phyloP scores from a whole-genome alignment of 805 yeast species.

The Yarrowia sp. region DNA sequence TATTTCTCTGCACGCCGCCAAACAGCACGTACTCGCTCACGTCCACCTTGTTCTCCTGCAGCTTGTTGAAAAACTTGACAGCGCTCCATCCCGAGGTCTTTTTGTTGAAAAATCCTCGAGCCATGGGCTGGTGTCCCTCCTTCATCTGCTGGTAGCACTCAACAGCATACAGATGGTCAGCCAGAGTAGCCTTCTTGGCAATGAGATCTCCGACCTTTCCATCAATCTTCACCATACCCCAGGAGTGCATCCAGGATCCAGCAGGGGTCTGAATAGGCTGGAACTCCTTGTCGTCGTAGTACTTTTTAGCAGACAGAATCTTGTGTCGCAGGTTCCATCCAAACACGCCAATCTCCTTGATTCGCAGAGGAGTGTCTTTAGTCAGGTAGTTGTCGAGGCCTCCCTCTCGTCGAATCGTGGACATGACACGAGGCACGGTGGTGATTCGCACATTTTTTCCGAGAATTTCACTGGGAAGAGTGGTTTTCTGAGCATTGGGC shows the following conservation, averaged over 20 bases:
- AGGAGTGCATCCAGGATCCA: conserved; percentile 20
- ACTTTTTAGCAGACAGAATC: conserved; percentile 46
- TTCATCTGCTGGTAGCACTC: conserved; percentile 19
- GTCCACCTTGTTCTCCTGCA: conserved; percentile 8
- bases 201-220: not conserved
- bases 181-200: conserved; percentile 21
- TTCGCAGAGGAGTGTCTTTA: conserved; percentile 84
- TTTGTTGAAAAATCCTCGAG: conserved; percentile 13
- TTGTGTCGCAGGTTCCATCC: conserved; percentile 90
- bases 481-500: conserved; percentile 76
- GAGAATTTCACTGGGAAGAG: conserved; percentile 81
- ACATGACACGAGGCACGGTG: conserved; percentile 76
- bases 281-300: conserved; percentile 10
- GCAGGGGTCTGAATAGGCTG: conserved; percentile 12
- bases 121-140: conserved; percentile 17
- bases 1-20: conserved; percentile 2
- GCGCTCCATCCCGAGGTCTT: conserved; percentile 7
- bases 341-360: conserved; percentile 85
- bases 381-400: conserved; percentile 86
- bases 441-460: conserved; percentile 54
- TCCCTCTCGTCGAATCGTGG: conserved; percentile 88
- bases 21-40: conserved; percentile 16
- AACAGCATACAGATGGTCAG: conserved; percentile 22
- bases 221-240: not conserved
- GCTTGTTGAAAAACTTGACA: not conserved